Base-by-base conservation (phyloP, 176 grass and related monocot species). In the Ensete ventricosum region DNA sequence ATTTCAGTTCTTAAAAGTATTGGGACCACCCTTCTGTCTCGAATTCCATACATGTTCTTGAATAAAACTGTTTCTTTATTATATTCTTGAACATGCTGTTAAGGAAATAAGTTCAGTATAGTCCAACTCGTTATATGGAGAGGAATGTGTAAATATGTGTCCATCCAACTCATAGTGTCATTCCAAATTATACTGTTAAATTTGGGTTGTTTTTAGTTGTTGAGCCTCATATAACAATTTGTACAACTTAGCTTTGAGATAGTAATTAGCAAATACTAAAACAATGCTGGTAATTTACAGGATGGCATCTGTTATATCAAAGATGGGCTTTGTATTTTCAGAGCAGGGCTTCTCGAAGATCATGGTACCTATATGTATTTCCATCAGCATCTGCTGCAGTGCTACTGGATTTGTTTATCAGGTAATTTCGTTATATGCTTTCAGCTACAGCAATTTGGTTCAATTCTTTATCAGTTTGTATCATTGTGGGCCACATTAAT, bases 241-340 rank as follows among this genome's bases (percentile, higher is more conserved):
- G 54, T 13, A 57, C 1, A 22, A n/a, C 17, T 62, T n/a, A 62
- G 14, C 8, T 62, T 62, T 62, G 13, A 19, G 14, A 62, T 62
- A 0, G 20, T 9, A n/a, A 19, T 3, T 68, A 10, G 14, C 6
- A 68, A 29, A 14, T 27, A 70, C 62, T 65, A 43, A 43, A 43
- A 43, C 34, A 4, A 43, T 23, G 20, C 77, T 52, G 78, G 72
- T 55, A 17, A 55, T 77, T 48, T 77, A 67, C 84, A 92, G 93
- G 77, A 84, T 96, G 84, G 89, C 93, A 81, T 96, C 93, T 76
- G 89, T 96, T 29, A 92, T 96, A 63, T 96, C 93, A 77, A 96
- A 90, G 79, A 92, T 90, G 87, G 89, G 93, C 71, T 92, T 96
- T 63, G 81, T 96, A 57, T 84, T 92, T 83, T 92, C 85, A 10